phyloP scores from a whole-genome alignment of 2,329 filamentous ascomycete genomes.

The Colletotrichum ledebouriae region DNA sequence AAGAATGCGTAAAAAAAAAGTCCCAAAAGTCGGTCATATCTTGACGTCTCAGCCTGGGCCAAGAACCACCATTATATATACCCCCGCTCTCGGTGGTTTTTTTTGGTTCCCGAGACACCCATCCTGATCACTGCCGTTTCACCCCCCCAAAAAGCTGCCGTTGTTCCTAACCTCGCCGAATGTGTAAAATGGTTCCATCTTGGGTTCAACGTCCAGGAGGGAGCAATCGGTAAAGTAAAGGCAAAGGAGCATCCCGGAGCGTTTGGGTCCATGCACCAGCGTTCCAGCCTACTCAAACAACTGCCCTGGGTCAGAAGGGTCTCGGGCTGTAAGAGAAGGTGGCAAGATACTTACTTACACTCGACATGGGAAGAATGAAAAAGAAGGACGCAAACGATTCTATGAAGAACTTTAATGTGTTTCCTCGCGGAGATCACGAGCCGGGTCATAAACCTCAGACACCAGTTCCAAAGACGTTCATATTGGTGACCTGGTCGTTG shows the following conservation, averaged over 20 bases:
- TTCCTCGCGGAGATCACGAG: background rate
- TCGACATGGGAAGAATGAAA: slow-evolving; percentile 16
- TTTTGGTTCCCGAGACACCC: too few relatives aligned
- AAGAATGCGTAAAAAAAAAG: slow-evolving; percentile 16
- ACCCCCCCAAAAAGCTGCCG: too few relatives aligned
- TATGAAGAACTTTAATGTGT: background rate
- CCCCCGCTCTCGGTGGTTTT: too few relatives aligned
- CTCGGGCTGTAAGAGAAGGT: accelerated
- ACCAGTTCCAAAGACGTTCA: slow-evolving; percentile 8
- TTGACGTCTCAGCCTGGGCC: too few relatives aligned
- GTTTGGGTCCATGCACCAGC: background rate
- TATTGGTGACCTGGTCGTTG: background rate
- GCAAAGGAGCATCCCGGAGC: background rate
- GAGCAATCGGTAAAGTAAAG: background rate
- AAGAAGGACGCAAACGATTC: slow-evolving; percentile 11
- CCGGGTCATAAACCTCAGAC: background rate
- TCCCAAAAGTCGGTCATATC: background rate
- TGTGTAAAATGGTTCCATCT: too few relatives aligned
- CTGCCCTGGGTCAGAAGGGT: slow-evolving; percentile 16
- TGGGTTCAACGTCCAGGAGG: background rate
- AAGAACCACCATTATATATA: too few relatives aligned
- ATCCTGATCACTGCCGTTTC: too few relatives aligned
- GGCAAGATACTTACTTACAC: background rate
- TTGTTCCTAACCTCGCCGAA: too few relatives aligned
- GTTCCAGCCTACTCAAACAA: slow-evolving; percentile 30